Conservation (phyloP, 805 yeast genomes). For the Monosporozyma aerobia region DNA sequence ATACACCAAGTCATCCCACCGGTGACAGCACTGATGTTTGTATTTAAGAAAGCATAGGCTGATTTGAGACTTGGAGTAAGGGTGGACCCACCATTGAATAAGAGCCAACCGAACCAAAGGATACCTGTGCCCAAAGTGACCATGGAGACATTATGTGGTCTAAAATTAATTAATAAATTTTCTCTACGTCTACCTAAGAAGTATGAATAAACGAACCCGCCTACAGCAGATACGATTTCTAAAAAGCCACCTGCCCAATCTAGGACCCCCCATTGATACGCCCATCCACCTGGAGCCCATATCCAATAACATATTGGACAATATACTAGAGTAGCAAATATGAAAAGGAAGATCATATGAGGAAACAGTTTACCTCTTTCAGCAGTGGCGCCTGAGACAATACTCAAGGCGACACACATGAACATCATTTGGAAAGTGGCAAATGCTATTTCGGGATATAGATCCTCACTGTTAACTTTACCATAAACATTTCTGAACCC, state of each 20-base stretch:
- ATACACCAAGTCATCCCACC: slow-evolving; percentile 91
- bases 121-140: slow-evolving; percentile 81
- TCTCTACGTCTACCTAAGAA: slow-evolving; percentile 74
- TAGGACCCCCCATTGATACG: slow-evolving; percentile 78
- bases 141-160: slow-evolving; percentile 92
- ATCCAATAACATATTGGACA: slow-evolving; percentile 95
- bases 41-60: slow-evolving; percentile 83
- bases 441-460: slow-evolving; percentile 75
- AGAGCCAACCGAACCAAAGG: slow-evolving; percentile 93
- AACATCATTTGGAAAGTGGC: slow-evolving; percentile 88
- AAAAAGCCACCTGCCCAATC: slow-evolving; percentile 99
- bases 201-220: slow-evolving; percentile 79
- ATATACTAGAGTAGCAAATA: slow-evolving; percentile 87
- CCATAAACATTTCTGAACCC: slow-evolving; percentile 69
- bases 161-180: slow-evolving; percentile 66
- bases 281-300: slow-evolving; percentile 94
- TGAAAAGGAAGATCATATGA: slow-evolving; percentile 66
- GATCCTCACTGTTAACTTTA: slow-evolving; percentile 17
- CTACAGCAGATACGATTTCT: slow-evolving; percentile 83
- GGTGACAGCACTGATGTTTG: slow-evolving; percentile 80
- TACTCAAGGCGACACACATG: slow-evolving; percentile 83
- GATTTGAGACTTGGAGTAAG: slow-evolving; percentile 75
- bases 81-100: slow-evolving; percentile 89
- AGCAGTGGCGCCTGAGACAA: slow-evolving; percentile 85
- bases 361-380: slow-evolving; percentile 90